A percentile compares a stretch with the other conserved stretches of the same genome.
Evolutionary conservation across 2,329 filamentous ascomycete genomes (phyloP).

Genomic region (Tolypocladium paradoxum): DNA sequence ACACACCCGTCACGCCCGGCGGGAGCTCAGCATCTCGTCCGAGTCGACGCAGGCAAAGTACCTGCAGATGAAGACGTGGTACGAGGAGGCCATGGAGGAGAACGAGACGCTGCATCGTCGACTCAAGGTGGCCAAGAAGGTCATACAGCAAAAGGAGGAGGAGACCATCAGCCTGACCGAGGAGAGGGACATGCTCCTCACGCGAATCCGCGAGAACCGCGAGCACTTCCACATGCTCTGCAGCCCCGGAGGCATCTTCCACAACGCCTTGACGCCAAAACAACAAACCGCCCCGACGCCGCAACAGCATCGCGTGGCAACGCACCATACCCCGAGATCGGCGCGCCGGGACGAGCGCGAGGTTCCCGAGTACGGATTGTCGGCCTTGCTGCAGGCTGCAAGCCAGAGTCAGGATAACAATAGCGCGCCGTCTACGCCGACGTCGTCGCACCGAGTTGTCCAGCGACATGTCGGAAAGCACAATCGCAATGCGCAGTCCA

Average conservation of each 20-base stretch:
- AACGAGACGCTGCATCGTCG: slow-evolving; percentile 54
- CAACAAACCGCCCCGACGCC: slow-evolving; percentile 32
- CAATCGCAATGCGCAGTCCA: slow-evolving; percentile 65
- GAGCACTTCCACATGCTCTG: slow-evolving; percentile 75
- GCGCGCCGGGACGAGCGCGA: slow-evolving; percentile 33
- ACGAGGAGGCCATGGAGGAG: slow-evolving; percentile 55
- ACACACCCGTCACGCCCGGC: slow-evolving; percentile 50
- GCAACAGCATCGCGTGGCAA: slow-evolving; percentile 34
- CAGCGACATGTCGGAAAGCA: slow-evolving; percentile 49
- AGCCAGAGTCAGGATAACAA: slow-evolving; percentile 52
- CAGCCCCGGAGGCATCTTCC: slow-evolving; percentile 60
- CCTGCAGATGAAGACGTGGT: slow-evolving; percentile 53
- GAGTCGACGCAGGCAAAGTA: slow-evolving; percentile 44
- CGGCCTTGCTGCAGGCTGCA: slow-evolving; percentile 69
- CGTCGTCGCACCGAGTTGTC: slow-evolving; percentile 31
- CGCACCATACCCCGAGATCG: slow-evolving; percentile 38
- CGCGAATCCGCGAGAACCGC: slow-evolving; percentile 78
- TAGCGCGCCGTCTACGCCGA: slow-evolving; percentile 64
- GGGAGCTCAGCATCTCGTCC: slow-evolving; percentile 39
- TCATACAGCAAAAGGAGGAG: slow-evolving; percentile 69
- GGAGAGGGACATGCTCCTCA: slow-evolving; percentile 66
- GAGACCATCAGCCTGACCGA: slow-evolving; percentile 60
- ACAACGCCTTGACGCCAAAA: slow-evolving; percentile 50
- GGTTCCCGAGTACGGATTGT: slow-evolving; percentile 52
- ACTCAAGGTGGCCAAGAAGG: slow-evolving; percentile 61